Base-by-base conservation (phyloP, 2,329 filamentous ascomycete genomes). In the Leptographium lundbergii region DNA sequence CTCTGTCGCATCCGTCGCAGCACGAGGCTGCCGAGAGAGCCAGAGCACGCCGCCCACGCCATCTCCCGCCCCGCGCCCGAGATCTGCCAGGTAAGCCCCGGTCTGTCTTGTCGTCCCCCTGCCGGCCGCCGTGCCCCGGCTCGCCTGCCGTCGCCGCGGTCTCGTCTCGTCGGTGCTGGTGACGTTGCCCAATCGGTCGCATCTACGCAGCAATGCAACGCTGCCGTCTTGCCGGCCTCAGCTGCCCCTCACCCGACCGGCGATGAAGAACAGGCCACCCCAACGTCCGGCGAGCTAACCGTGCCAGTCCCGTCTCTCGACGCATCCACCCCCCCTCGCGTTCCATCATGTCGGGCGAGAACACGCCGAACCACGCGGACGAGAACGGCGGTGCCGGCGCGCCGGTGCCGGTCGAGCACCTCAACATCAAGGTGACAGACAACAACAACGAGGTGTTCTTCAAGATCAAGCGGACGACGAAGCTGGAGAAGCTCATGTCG, bases 361-460 rank as follows among this genome's bases (percentile, higher is more conserved):
- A 78, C 67, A 60, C 56, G n/a, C 53, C 56, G 14, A 62, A 61
- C 55, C 50, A 59, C 45, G 56, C 54, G 22, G 59, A 57, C 10
- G 54, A 54, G 14, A 54, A 22, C 59, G 55, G 53, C 39, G 50
- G 69, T 57, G 71, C 71, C 63, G 71, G 77, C 27, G 75, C 78
- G 59, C 52, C 61, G 5, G 34, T 59, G 22, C 56, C 62, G 9
- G 54, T 56, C 22, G 92, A 97, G 75, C 94, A 99, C 73, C 79
- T 99, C 6, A 99, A 99, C 76, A 97, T 99, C 77, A 99, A 99
- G 73, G 94, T 99, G 17, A 97, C 94, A 0, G 94, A 99, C 68
- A 96, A 95, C 77, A 96, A 96, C 77, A 99, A 99, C 72, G 94
- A 99, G 72, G 92, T 99, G 67, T 99, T 97, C 74, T 99, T 99